Evolutionary conservation across 2,329 filamentous ascomycete genomes (phyloP).

Genomic region (Lasiodiplodia theobromae): DNA sequence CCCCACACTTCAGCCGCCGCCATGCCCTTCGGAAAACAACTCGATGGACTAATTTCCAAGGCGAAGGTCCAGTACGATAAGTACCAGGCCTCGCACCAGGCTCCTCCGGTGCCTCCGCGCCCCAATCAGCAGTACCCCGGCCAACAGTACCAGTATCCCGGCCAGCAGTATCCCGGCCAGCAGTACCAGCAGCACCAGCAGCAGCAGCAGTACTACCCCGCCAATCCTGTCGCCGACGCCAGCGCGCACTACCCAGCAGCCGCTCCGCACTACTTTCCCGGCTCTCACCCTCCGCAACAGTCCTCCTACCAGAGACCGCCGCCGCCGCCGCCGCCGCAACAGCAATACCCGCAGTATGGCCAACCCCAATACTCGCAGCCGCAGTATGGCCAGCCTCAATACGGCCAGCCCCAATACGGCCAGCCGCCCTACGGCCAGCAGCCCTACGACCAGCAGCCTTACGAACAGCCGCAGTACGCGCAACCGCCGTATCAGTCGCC

Average conservation of each 20-base stretch:
- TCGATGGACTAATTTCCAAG: slow-evolving; percentile 25
- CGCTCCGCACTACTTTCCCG: slow-evolving; percentile 24
- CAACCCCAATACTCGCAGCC: slow-evolving; percentile 41
- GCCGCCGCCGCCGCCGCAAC: slow-evolving; percentile 29
- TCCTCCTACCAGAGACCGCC: slow-evolving; percentile 9
- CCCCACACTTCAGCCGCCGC: neutral
- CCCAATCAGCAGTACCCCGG: slow-evolving; percentile 17
- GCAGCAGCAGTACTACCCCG: slow-evolving; percentile 10
- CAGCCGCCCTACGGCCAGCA: slow-evolving; percentile 33
- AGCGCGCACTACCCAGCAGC: slow-evolving; percentile 13
- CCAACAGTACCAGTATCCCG: neutral
- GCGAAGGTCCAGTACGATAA: slow-evolving; percentile 27
- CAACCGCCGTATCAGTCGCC: slow-evolving; percentile 33
- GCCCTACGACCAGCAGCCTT: slow-evolving; percentile 38
- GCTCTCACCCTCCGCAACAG: slow-evolving; percentile 32
- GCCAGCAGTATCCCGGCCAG: neutral
- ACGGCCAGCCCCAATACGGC: slow-evolving; percentile 36
- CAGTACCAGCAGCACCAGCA: slow-evolving; percentile 5
- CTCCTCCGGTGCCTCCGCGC: neutral
- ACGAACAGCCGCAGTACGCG: slow-evolving; percentile 37
- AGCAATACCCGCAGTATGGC: slow-evolving; percentile 33
- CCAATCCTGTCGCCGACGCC: slow-evolving; percentile 1
- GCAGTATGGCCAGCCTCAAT: slow-evolving; percentile 7
- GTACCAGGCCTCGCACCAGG: slow-evolving; percentile 24
- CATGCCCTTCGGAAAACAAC: slow-evolving; percentile 27